These are phyloP conservation scores for Fusarium redolens DNA, from an alignment of 2,329 filamentous ascomycete genomes.

Conservation along the genomic window DNA sequence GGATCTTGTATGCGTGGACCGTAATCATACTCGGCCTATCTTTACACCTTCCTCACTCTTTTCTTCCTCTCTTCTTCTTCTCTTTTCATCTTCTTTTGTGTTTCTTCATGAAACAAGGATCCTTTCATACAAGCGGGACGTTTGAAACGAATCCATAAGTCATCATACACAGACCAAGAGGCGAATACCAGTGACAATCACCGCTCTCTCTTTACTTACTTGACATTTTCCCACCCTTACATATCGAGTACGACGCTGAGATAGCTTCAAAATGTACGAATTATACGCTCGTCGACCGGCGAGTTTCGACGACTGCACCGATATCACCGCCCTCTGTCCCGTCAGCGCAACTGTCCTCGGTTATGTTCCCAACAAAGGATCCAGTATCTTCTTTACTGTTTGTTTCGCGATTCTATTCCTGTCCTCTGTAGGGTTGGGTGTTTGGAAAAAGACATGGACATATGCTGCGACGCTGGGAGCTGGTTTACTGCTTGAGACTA, in stretches of 20 bases:
- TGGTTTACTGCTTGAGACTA: conserved; percentile 63
- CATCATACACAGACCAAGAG: conserved; percentile 2
- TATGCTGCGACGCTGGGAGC: conserved; percentile 62
- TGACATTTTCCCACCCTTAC: not conserved
- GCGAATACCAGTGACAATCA: not conserved
- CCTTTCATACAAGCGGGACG: conserved; percentile 9
- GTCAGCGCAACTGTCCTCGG: conserved; percentile 64
- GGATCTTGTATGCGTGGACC: not conserved
- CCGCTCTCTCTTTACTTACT: not conserved
- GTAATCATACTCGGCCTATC: conserved; percentile 4
- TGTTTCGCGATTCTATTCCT: conserved; percentile 60
- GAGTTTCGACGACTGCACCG: conserved; percentile 46
- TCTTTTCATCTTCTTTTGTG: not conserved
- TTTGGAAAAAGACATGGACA: conserved; percentile 66
- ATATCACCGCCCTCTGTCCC: conserved; percentile 59
- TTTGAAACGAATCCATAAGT: not conserved
- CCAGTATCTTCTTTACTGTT: conserved; percentile 65
- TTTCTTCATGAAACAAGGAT: not conserved
- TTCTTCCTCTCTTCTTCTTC: not conserved
- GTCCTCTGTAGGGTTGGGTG: conserved; percentile 55
- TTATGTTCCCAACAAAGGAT: conserved; percentile 67
- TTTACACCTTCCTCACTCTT: not conserved
- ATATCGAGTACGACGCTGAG: not conserved
- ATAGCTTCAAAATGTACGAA: conserved; percentile 17
- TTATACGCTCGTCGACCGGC: conserved; percentile 27